These are phyloP conservation scores for Ceratocystis cubensis DNA, from an alignment of 2,329 filamentous ascomycete genomes.

Conservation along the genomic window DNA sequence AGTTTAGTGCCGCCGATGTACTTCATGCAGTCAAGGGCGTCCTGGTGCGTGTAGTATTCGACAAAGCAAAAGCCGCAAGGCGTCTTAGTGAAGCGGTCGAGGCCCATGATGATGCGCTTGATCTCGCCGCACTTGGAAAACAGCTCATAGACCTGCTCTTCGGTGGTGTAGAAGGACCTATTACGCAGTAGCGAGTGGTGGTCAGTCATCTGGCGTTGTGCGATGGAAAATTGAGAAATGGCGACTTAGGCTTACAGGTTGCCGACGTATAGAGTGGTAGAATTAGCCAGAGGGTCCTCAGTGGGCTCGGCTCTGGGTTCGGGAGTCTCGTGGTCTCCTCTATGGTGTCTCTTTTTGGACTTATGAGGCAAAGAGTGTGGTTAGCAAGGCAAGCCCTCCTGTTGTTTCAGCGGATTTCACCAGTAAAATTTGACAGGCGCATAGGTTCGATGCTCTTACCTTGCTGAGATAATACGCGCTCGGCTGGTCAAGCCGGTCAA, in stretches of 20 bases:
- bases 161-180: conserved; percentile 93
- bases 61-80: conserved; percentile 99
- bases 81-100: conserved; percentile 94
- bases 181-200: conserved; percentile 20
- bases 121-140: conserved; percentile 96
- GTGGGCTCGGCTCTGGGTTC: conserved; percentile 36
- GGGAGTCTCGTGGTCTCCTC: conserved; percentile 45
- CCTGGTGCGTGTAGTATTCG: conserved; percentile 96
- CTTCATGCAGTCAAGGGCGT: conserved; percentile 96
- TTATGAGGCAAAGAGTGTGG: conserved; percentile 28
- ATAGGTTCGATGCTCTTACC: conserved; percentile 37
- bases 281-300: conserved; percentile 64
- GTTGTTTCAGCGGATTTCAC: background rate
- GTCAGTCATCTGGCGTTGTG: conserved; percentile 7
- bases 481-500: conserved; percentile 84
- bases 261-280: conserved; percentile 92
- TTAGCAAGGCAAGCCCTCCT: conserved; percentile 22
- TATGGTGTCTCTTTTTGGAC: conserved; percentile 35
- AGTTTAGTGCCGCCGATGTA: conserved; percentile 97
- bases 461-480: conserved; percentile 85
- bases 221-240: background rate
- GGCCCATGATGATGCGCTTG: conserved; percentile 93
- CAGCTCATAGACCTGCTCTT: conserved; percentile 96
- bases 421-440: background rate
- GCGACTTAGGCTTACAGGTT: conserved; percentile 52